Percentiles rank a stretch among this genome's conserved stretches.
Evolutionary conservation across 2,329 filamentous ascomycete genomes (phyloP).

Genomic region (Akanthomyces uredinophilus): DNA sequence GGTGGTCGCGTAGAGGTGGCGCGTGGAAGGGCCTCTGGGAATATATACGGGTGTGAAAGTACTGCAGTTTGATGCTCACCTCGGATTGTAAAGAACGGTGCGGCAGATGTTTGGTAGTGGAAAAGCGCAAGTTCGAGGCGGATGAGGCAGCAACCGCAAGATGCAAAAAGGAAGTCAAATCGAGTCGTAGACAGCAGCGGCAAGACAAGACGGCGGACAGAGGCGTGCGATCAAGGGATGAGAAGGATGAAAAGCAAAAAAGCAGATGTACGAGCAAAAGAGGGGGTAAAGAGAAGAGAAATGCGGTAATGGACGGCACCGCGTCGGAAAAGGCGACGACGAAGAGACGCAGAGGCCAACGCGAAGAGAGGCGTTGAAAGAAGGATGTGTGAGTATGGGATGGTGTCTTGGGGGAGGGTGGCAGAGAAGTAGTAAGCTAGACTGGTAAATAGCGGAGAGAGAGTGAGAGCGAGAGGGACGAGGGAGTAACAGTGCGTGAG

Average conservation of each 20-base stretch:
- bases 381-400: neutral
- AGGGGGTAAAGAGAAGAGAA: neutral
- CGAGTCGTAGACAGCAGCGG: neutral
- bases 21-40: neutral
- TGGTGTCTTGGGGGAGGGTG: neutral
- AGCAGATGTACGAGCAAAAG: neutral
- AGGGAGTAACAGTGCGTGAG: neutral
- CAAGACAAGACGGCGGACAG: neutral
- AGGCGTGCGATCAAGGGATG: neutral
- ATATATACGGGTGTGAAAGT: neutral
- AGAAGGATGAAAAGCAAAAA: slow-evolving; percentile 9
- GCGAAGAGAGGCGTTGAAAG: neutral
- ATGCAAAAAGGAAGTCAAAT: neutral
- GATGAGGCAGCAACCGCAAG: neutral
- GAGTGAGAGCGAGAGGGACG: neutral
- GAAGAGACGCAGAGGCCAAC: neutral
- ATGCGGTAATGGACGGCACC: neutral
- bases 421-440: neutral
- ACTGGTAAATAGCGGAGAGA: neutral
- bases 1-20: neutral
- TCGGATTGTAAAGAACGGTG: neutral
- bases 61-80: neutral
- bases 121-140: neutral
- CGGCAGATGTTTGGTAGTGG: neutral
- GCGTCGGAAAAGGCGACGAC: neutral